Evolutionary conservation across 352 stramenopile genomes (phyloP).

Genomic region (Pythium diclinum): DNA sequence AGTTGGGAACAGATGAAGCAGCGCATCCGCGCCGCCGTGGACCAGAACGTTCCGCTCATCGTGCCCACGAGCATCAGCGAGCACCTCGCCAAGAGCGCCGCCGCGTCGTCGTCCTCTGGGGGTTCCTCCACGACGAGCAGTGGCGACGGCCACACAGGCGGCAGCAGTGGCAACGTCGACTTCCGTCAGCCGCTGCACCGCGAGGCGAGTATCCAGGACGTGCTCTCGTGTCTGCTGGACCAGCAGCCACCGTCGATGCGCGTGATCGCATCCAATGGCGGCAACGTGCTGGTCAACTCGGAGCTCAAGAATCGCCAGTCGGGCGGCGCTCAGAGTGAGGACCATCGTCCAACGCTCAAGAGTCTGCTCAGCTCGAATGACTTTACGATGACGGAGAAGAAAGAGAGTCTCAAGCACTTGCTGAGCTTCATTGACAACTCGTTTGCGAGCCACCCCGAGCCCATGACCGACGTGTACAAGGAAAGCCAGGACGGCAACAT

Average conservation of each 20-base stretch:
- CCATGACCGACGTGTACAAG: constrained; percentile 79
- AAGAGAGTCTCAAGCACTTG: constrained; percentile 76
- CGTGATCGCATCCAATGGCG: constrained; percentile 43
- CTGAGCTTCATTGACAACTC: constrained; percentile 85
- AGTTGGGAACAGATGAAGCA: constrained; percentile 83
- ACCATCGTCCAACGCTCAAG: constrained; percentile 64
- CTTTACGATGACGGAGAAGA: constrained; percentile 86
- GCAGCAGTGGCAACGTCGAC: constrained; percentile 26
- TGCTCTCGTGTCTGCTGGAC: constrained; percentile 69
- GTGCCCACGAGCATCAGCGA: constrained; percentile 20
- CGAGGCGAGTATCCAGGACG: constrained; percentile 75
- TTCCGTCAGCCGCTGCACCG: constrained; percentile 59
- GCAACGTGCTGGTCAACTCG: constrained; percentile 56
- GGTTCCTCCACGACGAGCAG: not conserved
- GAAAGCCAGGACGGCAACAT: constrained; percentile 69
- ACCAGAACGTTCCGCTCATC: constrained; percentile 35
- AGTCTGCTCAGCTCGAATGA: constrained; percentile 78
- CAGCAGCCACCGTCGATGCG: constrained; percentile 53
- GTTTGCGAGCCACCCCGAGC: constrained; percentile 72
- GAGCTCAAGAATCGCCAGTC: constrained; percentile 43
- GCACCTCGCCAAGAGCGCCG: constrained; percentile 17
- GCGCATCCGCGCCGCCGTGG: constrained; percentile 48
- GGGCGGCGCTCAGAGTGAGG: constrained; percentile 28
- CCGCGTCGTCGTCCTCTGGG: not conserved
- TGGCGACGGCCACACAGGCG: not conserved